A percentile compares a stretch with the other conserved stretches of the same genome.
Evolutionary conservation across 495 filamentous ascomycete species (phyloP).

Genomic region (Sporormia fimetaria): DNA sequence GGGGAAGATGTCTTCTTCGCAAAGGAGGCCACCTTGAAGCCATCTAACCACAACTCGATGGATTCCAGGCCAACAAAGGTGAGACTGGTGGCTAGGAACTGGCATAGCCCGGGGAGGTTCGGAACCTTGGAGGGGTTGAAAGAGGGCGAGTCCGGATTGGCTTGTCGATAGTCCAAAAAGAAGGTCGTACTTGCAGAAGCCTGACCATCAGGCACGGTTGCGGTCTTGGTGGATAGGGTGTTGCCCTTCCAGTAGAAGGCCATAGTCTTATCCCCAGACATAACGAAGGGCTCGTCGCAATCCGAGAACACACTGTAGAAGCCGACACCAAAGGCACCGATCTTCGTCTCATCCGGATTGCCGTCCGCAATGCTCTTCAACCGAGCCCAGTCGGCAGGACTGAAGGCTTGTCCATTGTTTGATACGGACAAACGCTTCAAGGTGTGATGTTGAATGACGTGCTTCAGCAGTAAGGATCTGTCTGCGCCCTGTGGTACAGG

Average conservation of each 20-base stretch:
- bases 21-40: conserved; percentile 64
- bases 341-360: conserved; percentile 97
- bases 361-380: conserved; percentile 96
- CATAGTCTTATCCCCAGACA: conserved; percentile 83
- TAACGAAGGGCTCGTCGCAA: conserved; percentile 93
- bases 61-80: conserved; percentile 84
- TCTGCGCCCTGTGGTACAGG: conserved; percentile 58
- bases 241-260: conserved; percentile 99
- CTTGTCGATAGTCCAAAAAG: conserved; percentile 69
- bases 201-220: conserved; percentile 52
- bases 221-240: conserved; percentile 75
- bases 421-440: conserved; percentile 71
- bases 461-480: conserved; percentile 60
- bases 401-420: conserved; percentile 81
- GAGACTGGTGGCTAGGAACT: conserved; percentile 88
- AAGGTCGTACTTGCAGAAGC: conserved; percentile 68
- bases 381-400: conserved; percentile 78
- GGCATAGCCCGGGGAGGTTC: conserved; percentile 67
- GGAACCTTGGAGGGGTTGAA: conserved; percentile 43
- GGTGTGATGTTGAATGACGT: conserved; percentile 72
- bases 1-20: conserved; percentile 76
- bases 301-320: conserved; percentile 99
- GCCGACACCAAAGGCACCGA: conserved; percentile 95
- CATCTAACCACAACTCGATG: conserved; percentile 85
- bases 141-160: conserved; percentile 59